Percentiles rank a stretch among this genome's conserved stretches.
These are phyloP conservation scores for Metschnikowia henanensis DNA, from an alignment of 805 yeast genomes.

Conservation along the genomic window DNA sequence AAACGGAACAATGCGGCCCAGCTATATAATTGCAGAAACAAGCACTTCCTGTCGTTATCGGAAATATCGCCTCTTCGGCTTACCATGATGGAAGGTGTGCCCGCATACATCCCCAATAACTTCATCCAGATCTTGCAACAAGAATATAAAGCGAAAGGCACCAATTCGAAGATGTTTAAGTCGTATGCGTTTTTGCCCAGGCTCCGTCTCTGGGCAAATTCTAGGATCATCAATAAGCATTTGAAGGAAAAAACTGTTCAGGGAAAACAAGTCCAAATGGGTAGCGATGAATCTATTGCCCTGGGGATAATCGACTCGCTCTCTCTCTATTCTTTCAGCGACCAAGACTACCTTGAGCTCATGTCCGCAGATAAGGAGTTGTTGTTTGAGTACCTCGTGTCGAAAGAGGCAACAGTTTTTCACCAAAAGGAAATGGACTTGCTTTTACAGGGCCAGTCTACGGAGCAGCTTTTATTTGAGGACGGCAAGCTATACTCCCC, in stretches of 20 bases:
- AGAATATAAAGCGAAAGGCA: conserved; percentile 43
- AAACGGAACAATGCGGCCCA: conserved; percentile 26
- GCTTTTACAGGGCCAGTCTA: conserved; percentile 7
- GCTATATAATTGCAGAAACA: conserved; percentile 40
- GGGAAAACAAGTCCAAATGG: conserved; percentile 19
- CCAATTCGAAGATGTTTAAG: conserved; percentile 1
- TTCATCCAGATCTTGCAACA: conserved; percentile 38
- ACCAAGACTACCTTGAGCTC: conserved; percentile 28
- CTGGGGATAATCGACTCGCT: conserved; percentile 3
- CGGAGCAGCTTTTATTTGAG: conserved; percentile 12
- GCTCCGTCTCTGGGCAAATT: conserved; percentile 17
- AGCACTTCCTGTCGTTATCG: conserved; percentile 30
- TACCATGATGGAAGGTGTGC: conserved; percentile 48
- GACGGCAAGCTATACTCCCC: conserved; percentile 4
- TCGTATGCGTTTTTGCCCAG: conserved; percentile 8
- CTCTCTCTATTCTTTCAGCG: conserved; percentile 20
- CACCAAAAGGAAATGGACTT: conserved; percentile 29
- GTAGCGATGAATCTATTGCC: conserved; percentile 3
- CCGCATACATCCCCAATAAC: conserved; percentile 54
- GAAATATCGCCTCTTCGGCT: conserved; percentile 45
- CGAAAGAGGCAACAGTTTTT: conserved; percentile 24
- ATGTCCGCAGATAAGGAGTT: conserved; percentile 23
- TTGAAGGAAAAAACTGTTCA: conserved; percentile 17
- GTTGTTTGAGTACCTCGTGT: conserved; percentile 26
- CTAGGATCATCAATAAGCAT: conserved; percentile 21